These are phyloP conservation scores for Aspergillus diversus DNA, from an alignment of 495 filamentous ascomycete species.

Conservation along the genomic window DNA sequence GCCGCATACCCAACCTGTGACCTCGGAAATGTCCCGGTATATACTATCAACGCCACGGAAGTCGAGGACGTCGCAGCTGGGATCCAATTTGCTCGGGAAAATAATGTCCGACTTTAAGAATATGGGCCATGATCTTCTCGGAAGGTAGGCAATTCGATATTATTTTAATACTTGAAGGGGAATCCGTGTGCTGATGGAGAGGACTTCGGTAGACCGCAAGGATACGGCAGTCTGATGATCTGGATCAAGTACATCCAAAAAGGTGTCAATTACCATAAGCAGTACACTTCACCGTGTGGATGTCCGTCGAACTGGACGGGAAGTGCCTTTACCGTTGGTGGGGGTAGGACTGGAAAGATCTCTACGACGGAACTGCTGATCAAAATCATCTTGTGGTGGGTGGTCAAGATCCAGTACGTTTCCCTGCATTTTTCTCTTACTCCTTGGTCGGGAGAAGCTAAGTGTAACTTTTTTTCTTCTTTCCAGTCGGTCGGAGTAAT, in stretches of 20 bases:
- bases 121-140: constrained; percentile 56
- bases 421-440: too few species aligned
- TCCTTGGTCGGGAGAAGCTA: too few species aligned
- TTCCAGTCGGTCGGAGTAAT: constrained; percentile 40
- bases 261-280: constrained; percentile 33
- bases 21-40: constrained; percentile 27
- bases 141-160: constrained; percentile 41
- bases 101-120: constrained; percentile 65
- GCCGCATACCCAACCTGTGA: constrained; percentile 30
- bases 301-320: constrained; percentile 35
- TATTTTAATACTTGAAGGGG: not conserved
- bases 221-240: constrained; percentile 40
- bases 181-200: constrained; percentile 30
- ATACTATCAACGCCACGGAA: constrained; percentile 39
- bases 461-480: constrained; percentile 5
- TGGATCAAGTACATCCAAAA: constrained; percentile 42
- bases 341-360: constrained; percentile 43
- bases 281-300: constrained; percentile 22
- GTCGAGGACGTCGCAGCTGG: constrained; percentile 29
- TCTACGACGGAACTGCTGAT: constrained; percentile 33
- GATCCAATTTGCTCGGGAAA: constrained; percentile 52
- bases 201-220: constrained; percentile 36
- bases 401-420: constrained; percentile 38
- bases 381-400: constrained; percentile 38
- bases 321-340: constrained; percentile 38